Evolutionary conservation across 1,284 basidiomycete species (phyloP), one percentile per base, ranked within the genome.

Genomic region (Peniophora sp.): DNA sequence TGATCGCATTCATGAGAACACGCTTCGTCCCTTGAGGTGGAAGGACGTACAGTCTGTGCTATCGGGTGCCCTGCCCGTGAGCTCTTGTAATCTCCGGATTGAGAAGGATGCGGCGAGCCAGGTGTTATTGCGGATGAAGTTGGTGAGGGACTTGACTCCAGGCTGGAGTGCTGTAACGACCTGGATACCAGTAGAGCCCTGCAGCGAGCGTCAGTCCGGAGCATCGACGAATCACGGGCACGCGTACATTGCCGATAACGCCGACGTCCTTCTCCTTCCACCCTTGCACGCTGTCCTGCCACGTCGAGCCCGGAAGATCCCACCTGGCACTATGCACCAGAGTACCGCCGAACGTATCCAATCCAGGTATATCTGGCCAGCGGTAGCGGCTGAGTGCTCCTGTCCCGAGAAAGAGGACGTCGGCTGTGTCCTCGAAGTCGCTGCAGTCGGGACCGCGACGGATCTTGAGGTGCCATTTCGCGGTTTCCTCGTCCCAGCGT

Each of bases 111-210:
- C 61, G 2, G 78, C 69, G 36, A 85, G 68, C 83, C 80, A 85
- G 0, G 81, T 80, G 60, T 76, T 74, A 1, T 81, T 77, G 15
- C 80, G 73, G 34, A 81, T 81, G 56, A 76, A 84, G 60, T 82
- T 81, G 41, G 68, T 64, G 23, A 85, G 52, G 51, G 72, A 69
- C 47, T 65, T 62, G 3, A 81, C 80, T 51, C 68, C 70, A 1
- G 76, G 71, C 55, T 82, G 80, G 10, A 85, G 63, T 1, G 79
- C 71, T 0, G 82, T 71, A 0, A 84, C 76, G 14, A 83, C 74
- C 57, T 85, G 83, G 22, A 85, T 72, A 1, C 77, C 79, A n/a
- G 79, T 79, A 1, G 81, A 83, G 1, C 83, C 81, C 80, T 81
- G 50, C 37, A 17, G 20, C 6, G 14, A 14, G 18, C 14, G 35